Evolutionary conservation across 768 basidiomycete species (phyloP).

Genomic region (Russula dissimulans): DNA sequence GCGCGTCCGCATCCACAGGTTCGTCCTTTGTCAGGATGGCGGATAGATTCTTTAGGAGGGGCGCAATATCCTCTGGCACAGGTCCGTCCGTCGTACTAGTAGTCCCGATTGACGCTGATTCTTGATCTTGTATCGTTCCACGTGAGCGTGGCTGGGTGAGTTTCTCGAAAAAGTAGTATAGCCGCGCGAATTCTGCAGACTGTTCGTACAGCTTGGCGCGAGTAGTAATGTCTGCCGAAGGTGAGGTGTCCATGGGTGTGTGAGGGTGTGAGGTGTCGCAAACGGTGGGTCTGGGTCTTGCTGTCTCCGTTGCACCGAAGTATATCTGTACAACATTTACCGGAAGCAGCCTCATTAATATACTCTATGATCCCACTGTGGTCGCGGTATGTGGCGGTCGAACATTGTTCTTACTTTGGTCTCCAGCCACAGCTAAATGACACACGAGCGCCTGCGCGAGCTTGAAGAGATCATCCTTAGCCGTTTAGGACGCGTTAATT

Average conservation of each 20-base stretch:
- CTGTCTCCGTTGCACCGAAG: not conserved
- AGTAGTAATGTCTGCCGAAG: not conserved
- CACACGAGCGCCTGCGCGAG: not conserved
- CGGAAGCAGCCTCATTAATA: not conserved
- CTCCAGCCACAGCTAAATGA: not conserved
- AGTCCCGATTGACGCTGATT: not conserved
- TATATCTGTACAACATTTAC: not conserved
- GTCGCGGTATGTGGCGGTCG: not conserved
- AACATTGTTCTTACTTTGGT: conserved; percentile 13
- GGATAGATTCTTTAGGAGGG: conserved; percentile 15
- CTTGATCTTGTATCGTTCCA: not conserved
- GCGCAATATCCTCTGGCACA: conserved; percentile 19
- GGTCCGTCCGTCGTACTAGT: not conserved
- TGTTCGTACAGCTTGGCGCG: not conserved
- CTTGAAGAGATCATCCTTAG: not conserved
- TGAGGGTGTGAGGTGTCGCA: not conserved
- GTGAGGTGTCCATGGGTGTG: not conserved
- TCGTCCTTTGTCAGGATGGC: conserved; percentile 16
- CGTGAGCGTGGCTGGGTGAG: conserved; percentile 13
- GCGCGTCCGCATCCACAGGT: not conserved
- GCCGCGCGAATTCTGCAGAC: conserved; percentile 18
- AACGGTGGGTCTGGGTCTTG: conserved; percentile 3
- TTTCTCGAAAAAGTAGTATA: conserved; percentile 21
- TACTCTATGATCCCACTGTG: conserved; percentile 3
- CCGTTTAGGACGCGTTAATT: no score